Conservation (phyloP, 441 rosid species). For the Omphalea diandra region DNA sequence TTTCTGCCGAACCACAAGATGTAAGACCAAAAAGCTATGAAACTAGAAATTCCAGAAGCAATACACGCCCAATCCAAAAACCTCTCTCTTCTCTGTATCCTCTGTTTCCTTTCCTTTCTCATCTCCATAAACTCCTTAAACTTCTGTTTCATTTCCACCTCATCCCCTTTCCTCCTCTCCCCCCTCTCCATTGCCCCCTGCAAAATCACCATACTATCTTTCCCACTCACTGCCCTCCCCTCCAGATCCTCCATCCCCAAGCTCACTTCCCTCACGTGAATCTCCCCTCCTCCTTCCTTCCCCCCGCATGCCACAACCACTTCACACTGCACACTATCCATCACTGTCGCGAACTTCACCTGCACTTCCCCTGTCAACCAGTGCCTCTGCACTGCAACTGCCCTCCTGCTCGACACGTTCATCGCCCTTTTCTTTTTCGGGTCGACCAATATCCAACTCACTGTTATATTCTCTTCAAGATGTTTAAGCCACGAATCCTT, state of each 20-base stretch:
- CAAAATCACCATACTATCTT: conserved; percentile 60
- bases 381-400: conserved; percentile 59
- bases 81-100: conserved; percentile 34
- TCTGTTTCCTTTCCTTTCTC: conserved; percentile 37
- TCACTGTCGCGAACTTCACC: conserved; percentile 43
- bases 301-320: conserved; percentile 61
- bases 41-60: conserved; percentile 33
- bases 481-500: conserved; percentile 36
- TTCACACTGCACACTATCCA: conserved; percentile 46
- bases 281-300: conserved; percentile 58
- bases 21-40: conserved; percentile 45
- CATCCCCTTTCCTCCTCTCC: conserved; percentile 34
- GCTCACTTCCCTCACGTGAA: conserved; percentile 69
- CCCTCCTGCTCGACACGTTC: conserved; percentile 52
- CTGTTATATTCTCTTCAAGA: conserved; percentile 42
- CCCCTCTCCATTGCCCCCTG: conserved; percentile 41
- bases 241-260: conserved; percentile 75
- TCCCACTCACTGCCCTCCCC: conserved; percentile 60
- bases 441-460: conserved; percentile 75
- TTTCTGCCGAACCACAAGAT: too few species aligned
- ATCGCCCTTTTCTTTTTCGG: conserved; percentile 48
- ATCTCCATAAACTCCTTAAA: conserved; percentile 39
- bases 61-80: conserved; percentile 45
- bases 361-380: conserved; percentile 71
- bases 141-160: conserved; percentile 37